Evolutionary conservation across 768 basidiomycete species (phyloP).

Genomic region (Suillus paluster): DNA sequence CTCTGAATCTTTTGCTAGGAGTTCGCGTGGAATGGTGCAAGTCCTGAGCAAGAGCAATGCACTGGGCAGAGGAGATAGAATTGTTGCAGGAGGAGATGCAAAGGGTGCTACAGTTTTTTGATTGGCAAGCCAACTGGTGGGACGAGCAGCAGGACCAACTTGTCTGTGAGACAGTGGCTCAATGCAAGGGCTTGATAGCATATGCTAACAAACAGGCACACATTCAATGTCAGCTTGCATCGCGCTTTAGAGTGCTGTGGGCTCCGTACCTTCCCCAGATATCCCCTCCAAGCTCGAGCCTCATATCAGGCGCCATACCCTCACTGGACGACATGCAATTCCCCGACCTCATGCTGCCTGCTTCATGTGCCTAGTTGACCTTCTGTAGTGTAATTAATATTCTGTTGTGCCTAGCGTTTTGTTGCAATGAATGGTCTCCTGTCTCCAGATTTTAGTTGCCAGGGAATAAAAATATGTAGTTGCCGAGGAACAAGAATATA

Average conservation of each 20-base stretch:
- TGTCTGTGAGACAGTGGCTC: neutral
- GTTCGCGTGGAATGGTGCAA: slow-evolving; percentile 42
- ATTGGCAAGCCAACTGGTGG: slow-evolving; percentile 25
- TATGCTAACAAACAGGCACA: too few species aligned
- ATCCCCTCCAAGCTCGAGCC: too few species aligned
- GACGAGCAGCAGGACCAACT: neutral
- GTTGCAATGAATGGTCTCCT: neutral
- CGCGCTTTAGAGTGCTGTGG: too few species aligned
- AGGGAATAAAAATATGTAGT: neutral
- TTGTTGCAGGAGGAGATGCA: slow-evolving; percentile 42
- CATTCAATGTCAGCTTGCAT: too few species aligned
- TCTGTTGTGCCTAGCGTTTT: neutral
- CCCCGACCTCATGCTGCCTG: neutral
- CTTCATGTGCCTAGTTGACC: neutral
- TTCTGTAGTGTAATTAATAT: too few species aligned
- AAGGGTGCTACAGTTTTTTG: too few species aligned
- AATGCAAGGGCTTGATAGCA: too few species aligned
- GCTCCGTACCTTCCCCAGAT: too few species aligned
- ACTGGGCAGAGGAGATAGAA: slow-evolving; percentile 40
- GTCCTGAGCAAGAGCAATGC: slow-evolving; percentile 29
- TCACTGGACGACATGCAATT: neutral
- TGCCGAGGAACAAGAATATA: too few species aligned
- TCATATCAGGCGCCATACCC: too few species aligned
- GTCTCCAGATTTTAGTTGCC: neutral
- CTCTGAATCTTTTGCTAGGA: too few species aligned